phyloP scores from a whole-genome alignment of 2,329 filamentous ascomycete species.

The Calonectria leucothoes region DNA sequence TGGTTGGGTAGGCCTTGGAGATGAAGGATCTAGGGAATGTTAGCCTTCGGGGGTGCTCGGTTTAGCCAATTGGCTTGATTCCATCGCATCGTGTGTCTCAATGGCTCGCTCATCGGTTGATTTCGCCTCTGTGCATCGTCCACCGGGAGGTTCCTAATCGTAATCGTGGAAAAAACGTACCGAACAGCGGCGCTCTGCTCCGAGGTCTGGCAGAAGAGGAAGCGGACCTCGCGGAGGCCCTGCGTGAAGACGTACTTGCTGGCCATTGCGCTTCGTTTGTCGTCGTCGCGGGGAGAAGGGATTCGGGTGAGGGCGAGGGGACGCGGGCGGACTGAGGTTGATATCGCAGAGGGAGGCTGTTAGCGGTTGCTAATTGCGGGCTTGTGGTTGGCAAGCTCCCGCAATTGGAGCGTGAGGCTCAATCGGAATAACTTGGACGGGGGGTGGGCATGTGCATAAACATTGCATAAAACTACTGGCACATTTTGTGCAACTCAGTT shows the following conservation, averaged over 20 bases:
- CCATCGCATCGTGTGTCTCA: neutral
- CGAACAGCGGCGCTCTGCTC: slow-evolving; percentile 90
- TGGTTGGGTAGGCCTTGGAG: slow-evolving; percentile 90
- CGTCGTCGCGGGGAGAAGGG: neutral
- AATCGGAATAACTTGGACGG: slow-evolving; percentile 35
- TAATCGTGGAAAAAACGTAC: slow-evolving; percentile 62
- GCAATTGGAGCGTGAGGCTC: slow-evolving; percentile 27
- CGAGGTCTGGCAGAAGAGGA: slow-evolving; percentile 95
- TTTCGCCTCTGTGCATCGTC: neutral
- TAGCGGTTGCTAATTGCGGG: slow-evolving; percentile 41
- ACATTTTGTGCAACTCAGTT: slow-evolving; percentile 1
- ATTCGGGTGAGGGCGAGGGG: neutral
- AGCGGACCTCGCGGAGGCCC: slow-evolving; percentile 93
- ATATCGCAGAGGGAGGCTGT: slow-evolving; percentile 10
- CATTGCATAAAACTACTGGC: slow-evolving; percentile 20
- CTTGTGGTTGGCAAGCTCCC: slow-evolving; percentile 44
- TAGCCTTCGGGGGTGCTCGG: slow-evolving; percentile 17
- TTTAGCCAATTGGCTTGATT: slow-evolving; percentile 28
- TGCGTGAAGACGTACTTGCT: slow-evolving; percentile 92
- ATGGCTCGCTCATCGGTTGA: neutral
- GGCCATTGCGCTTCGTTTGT: slow-evolving; percentile 71
- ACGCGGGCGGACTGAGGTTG: neutral
- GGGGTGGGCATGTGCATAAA: neutral
- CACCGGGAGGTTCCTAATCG: neutral
- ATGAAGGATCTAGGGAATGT: slow-evolving; percentile 79